Evolutionary conservation across 208 protist genomes (phyloP).

Genomic region (Strigomonas culicis): DNA sequence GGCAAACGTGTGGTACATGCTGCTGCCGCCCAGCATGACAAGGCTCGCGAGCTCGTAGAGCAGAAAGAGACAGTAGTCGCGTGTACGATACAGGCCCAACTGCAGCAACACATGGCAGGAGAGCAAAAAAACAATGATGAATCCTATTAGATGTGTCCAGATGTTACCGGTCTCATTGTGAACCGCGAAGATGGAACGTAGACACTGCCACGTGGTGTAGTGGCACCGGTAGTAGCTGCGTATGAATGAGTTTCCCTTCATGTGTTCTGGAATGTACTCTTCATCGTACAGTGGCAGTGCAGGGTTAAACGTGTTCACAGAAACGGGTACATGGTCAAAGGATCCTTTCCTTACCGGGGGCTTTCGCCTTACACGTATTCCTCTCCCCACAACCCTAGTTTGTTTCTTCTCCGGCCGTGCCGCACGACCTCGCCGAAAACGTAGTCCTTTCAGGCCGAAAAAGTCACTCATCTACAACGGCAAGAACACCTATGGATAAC

Average conservation of each 20-base stretch:
- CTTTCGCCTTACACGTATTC: neutral
- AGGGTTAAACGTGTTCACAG: constrained; percentile 6
- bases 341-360: neutral
- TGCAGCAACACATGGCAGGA: constrained; percentile 21
- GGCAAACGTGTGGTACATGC: constrained; percentile 38
- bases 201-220: constrained; percentile 36
- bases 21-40: constrained; percentile 29
- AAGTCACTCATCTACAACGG: neutral
- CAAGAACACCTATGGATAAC: too few species aligned
- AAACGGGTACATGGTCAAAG: neutral
- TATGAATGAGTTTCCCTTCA: constrained; percentile 33
- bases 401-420: neutral
- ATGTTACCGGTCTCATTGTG: constrained; percentile 72
- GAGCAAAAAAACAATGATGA: constrained; percentile 23
- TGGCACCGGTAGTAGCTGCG: constrained; percentile 31
- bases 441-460: neutral
- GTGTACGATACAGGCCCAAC: neutral
- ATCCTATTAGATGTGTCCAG: constrained; percentile 54
- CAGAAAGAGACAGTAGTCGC: constrained; percentile 22
- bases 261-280: constrained; percentile 15
- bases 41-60: constrained; percentile 35
- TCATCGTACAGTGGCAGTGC: constrained; percentile 26
- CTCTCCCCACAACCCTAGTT: neutral
- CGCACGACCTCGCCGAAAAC: neutral
- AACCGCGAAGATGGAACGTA: constrained; percentile 29